Conservation (phyloP, 805 yeast species). For the Lachancea cidri region DNA sequence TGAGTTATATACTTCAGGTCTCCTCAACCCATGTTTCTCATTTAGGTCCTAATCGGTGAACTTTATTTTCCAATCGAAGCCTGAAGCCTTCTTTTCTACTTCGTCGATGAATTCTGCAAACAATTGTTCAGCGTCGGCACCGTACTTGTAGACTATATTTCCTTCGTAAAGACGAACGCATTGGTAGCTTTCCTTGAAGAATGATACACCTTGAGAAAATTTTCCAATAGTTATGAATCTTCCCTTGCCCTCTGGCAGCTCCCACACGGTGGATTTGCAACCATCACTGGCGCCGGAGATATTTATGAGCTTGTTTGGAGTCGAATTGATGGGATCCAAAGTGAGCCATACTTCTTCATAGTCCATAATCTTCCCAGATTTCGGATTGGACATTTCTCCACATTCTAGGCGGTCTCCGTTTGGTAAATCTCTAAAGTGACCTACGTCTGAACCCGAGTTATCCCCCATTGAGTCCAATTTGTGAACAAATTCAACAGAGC, state of each 20-base stretch:
- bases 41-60: neutral
- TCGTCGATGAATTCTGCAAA: conserved; percentile 6
- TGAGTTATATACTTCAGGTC: too few species aligned
- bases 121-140: neutral
- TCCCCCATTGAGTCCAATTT: conserved; percentile 5
- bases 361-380: conserved; percentile 36
- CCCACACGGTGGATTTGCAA: conserved; percentile 14
- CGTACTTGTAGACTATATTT: conserved; percentile 6
- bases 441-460: conserved; percentile 36
- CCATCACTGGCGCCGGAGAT: neutral
- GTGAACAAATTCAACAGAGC: conserved; percentile 8
- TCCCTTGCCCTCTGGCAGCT: conserved; percentile 32
- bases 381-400: conserved; percentile 47
- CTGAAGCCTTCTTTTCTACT: neutral
- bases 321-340: conserved; percentile 36
- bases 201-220: conserved; percentile 48
- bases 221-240: conserved; percentile 43
- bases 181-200: conserved; percentile 15
- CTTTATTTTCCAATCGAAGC: neutral
- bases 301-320: conserved; percentile 26
- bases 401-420: conserved; percentile 44
- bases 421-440: conserved; percentile 38
- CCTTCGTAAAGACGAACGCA: conserved; percentile 7
- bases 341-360: conserved; percentile 55
- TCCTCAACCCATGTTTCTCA: too few species aligned